Conservation (phyloP, 2,329 filamentous ascomycete genomes). For the Mollisiaceae sp. region DNA sequence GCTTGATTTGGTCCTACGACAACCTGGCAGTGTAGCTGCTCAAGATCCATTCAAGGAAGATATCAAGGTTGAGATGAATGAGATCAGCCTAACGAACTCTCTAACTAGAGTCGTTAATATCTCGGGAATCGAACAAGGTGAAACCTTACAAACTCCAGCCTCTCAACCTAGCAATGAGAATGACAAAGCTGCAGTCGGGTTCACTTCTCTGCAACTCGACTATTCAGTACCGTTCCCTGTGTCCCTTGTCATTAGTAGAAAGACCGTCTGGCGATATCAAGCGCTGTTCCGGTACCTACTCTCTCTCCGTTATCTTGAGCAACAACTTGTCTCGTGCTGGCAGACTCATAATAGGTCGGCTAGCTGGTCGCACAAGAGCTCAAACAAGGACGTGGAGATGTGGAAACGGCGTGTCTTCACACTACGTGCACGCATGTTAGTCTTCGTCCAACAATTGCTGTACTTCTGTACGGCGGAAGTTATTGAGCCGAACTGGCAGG, state of each 20-base stretch:
- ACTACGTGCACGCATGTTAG: slow-evolving; percentile 88
- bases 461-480: slow-evolving; percentile 98
- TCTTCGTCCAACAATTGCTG: slow-evolving; percentile 94
- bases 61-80: slow-evolving; percentile 96
- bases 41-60: slow-evolving; percentile 98
- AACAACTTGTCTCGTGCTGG: slow-evolving; percentile 86
- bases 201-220: slow-evolving; percentile 91
- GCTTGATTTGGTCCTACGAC: slow-evolving; percentile 94
- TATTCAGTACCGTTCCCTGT: slow-evolving; percentile 94
- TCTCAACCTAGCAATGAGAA: slow-evolving; percentile 71
- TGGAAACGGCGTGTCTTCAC: slow-evolving; percentile 97
- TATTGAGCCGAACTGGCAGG: slow-evolving; percentile 96
- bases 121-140: slow-evolving; percentile 90
- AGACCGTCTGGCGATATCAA: slow-evolving; percentile 96
- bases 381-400: slow-evolving; percentile 74
- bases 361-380: slow-evolving; percentile 82
- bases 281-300: slow-evolving; percentile 93
- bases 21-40: slow-evolving; percentile 91
- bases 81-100: slow-evolving; percentile 89
- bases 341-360: slow-evolving; percentile 82
- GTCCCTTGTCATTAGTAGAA: slow-evolving; percentile 92
- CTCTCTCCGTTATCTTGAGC: slow-evolving; percentile 87
- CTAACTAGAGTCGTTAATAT: slow-evolving; percentile 97
- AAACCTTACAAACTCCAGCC: slow-evolving; percentile 75
- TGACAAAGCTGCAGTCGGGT: slow-evolving; percentile 87